These are phyloP conservation scores for Entomortierella beljakovae DNA, from an alignment of 192 early-diverging fungal species.

Conservation along the genomic window DNA sequence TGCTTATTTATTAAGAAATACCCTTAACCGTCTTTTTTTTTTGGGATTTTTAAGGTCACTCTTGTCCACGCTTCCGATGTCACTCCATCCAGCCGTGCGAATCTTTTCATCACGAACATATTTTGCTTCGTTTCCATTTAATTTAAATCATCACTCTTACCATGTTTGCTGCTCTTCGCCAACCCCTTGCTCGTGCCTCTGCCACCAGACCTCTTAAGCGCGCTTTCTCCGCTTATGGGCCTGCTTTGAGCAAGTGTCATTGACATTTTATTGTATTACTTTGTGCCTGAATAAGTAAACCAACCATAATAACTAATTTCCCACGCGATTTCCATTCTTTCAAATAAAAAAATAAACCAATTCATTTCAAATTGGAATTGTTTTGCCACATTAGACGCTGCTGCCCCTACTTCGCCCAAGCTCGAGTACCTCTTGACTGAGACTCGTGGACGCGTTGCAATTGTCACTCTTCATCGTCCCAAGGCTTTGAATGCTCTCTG, in stretches of 20 bases:
- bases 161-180: slow-evolving; percentile 55
- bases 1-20: no score
- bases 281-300: no score
- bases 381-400: slow-evolving; percentile 29
- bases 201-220: slow-evolving; percentile 40
- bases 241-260: slow-evolving; percentile 47
- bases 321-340: slow-evolving; percentile 12
- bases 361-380: not conserved
- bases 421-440: slow-evolving; percentile 69
- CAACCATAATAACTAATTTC: slow-evolving; percentile 21
- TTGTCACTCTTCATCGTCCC: slow-evolving; percentile 93
- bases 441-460: slow-evolving; percentile 82
- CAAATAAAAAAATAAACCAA: not conserved
- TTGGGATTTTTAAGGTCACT: no score
- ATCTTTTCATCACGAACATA: not conserved
- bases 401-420: slow-evolving; percentile 39
- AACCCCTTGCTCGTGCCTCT: slow-evolving; percentile 51
- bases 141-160: slow-evolving; percentile 1
- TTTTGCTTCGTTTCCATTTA: not conserved
- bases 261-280: no score
- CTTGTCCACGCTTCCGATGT: no score
- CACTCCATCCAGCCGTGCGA: no score
- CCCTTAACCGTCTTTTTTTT: no score
- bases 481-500: slow-evolving; percentile 98
- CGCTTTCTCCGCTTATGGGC: slow-evolving; percentile 43